phyloP scores from a whole-genome alignment of 129 eudicot species.

The Arctium lappa region DNA sequence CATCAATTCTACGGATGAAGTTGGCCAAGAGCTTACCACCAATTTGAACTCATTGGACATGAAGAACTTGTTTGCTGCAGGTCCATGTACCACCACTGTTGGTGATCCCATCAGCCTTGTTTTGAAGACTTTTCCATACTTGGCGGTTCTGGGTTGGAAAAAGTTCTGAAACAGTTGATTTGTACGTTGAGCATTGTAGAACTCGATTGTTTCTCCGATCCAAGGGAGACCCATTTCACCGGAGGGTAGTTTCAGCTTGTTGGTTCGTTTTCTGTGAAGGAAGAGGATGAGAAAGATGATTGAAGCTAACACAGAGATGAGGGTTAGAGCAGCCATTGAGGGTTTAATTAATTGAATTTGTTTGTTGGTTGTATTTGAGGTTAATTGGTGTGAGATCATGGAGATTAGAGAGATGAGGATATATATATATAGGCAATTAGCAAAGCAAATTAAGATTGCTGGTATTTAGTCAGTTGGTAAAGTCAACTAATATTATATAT shows the following conservation, averaged over 20 bases:
- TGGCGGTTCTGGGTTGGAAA: conserved; percentile 47
- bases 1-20: conserved; percentile 79
- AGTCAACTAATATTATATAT: conserved; percentile 18
- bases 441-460: neutral
- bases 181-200: conserved; percentile 55
- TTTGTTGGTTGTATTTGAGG: conserved; percentile 4
- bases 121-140: conserved; percentile 62
- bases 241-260: conserved; percentile 45
- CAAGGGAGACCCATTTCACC: conserved; percentile 79
- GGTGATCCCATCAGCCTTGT: conserved; percentile 83
- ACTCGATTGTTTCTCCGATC: conserved; percentile 78
- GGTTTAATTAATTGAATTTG: neutral
- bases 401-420: conserved; percentile 1
- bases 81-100: conserved; percentile 70
- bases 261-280: conserved; percentile 7
- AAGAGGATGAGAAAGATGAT: conserved; percentile 26
- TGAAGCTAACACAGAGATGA: neutral
- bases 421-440: neutral
- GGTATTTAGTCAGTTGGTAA: conserved; percentile 24
- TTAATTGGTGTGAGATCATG: neutral
- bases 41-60: conserved; percentile 80
- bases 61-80: conserved; percentile 69
- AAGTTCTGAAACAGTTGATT: conserved; percentile 61
- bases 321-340: conserved; percentile 9
- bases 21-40: conserved; percentile 84